Percentiles rank a stretch among this genome's conserved stretches.
Evolutionary conservation across 1,284 basidiomycete genomes (phyloP).

Genomic region (Trichosporon asahii): DNA sequence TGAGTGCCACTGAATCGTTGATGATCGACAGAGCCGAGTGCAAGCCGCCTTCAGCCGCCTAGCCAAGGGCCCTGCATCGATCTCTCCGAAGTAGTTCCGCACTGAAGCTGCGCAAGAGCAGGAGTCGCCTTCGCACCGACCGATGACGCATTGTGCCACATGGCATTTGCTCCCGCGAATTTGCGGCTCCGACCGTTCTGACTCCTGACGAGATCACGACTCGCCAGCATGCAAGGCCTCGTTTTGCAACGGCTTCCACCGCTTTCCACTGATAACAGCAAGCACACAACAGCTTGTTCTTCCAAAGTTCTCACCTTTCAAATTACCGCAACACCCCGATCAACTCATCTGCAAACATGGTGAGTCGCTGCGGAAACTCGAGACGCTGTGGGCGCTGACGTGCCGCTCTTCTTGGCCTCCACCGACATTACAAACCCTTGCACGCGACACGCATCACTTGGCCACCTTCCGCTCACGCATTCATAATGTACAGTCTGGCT

Average conservation of each 20-base stretch:
- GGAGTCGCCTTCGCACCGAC: neutral
- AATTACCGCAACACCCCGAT: neutral
- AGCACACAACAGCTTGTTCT: neutral
- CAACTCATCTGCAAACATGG: conserved; percentile 7
- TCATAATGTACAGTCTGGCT: conserved; percentile 34
- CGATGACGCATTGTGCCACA: conserved; percentile 8
- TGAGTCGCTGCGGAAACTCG: neutral
- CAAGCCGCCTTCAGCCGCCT: too few relatives aligned
- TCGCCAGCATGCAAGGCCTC: neutral
- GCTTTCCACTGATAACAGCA: neutral
- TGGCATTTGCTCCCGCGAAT: conserved; percentile 7
- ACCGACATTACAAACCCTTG: neutral
- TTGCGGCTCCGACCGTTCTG: conserved; percentile 8
- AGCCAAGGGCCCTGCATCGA: too few relatives aligned
- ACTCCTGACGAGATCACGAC: conserved; percentile 9
- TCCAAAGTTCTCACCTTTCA: neutral
- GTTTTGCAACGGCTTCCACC: conserved; percentile 9
- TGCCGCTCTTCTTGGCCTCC: neutral
- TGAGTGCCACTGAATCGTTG: neutral
- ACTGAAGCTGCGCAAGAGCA: neutral
- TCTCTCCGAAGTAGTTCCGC: neutral
- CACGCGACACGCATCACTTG: neutral
- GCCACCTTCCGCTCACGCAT: neutral
- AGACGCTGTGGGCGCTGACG: neutral
- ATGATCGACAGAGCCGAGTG: neutral